phyloP scores from a whole-genome alignment of 2,329 filamentous ascomycete genomes.

The Hypoxylon rubiginosum region DNA sequence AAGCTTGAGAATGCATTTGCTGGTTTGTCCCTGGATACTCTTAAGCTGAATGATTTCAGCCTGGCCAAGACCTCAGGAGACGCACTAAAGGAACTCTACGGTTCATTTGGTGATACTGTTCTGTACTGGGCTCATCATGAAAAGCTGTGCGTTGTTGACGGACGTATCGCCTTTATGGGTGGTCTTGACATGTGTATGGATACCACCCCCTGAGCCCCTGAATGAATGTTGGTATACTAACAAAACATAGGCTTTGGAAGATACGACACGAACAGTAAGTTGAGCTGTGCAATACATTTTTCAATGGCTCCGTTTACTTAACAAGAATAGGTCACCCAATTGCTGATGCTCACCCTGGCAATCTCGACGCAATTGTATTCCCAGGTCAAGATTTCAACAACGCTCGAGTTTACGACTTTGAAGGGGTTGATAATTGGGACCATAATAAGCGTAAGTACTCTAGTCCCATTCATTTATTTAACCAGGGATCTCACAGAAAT shows the following conservation, averaged over 20 bases:
- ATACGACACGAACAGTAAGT: constrained; percentile 83
- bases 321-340: constrained; percentile 74
- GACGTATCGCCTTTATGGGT: constrained; percentile 88
- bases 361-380: constrained; percentile 82
- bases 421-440: constrained; percentile 81
- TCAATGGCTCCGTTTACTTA: constrained; percentile 30
- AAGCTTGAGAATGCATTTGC: constrained; percentile 75
- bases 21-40: constrained; percentile 60
- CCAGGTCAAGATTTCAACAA: constrained; percentile 96
- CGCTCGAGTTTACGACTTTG: constrained; percentile 84
- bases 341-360: constrained; percentile 83
- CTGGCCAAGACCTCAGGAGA: constrained; percentile 77
- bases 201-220: neutral
- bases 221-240: constrained; percentile 40
- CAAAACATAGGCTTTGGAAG: constrained; percentile 75
- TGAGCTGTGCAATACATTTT: neutral
- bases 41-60: constrained; percentile 58
- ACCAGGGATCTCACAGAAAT: constrained; percentile 23
- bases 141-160: constrained; percentile 87
- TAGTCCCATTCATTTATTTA: neutral
- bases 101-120: constrained; percentile 83
- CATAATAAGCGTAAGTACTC: constrained; percentile 76
- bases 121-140: constrained; percentile 96
- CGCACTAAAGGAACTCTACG: constrained; percentile 83
- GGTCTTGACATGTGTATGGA: constrained; percentile 82